Conservation (phyloP, 73 alveolate genomes). For the Halteria grandinella region DNA sequence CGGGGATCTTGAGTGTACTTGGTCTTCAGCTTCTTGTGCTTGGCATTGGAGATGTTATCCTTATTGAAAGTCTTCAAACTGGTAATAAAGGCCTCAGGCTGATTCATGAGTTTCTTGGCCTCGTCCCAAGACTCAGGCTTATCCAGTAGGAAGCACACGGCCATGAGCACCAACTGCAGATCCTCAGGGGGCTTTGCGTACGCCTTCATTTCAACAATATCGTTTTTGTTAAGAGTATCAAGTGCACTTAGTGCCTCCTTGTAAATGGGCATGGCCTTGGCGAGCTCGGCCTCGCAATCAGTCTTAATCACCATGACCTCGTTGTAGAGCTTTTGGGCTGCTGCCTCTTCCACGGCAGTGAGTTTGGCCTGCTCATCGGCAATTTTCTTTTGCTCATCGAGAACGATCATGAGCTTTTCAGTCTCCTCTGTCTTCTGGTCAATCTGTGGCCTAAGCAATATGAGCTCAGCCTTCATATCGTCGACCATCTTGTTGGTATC, state of each 20-base stretch:
- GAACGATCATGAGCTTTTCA: constrained; percentile 88
- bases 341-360: constrained; percentile 95
- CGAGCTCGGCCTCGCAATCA: constrained; percentile 97
- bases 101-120: constrained; percentile 88
- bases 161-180: constrained; percentile 92
- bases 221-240: constrained; percentile 95
- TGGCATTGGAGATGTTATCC: constrained; percentile 79
- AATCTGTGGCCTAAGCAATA: constrained; percentile 89
- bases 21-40: constrained; percentile 73
- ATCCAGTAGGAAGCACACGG: constrained; percentile 91
- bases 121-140: constrained; percentile 67
- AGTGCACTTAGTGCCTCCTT: constrained; percentile 97
- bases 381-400: constrained; percentile 91
- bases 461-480: constrained; percentile 89
- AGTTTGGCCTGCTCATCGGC: constrained; percentile 94
- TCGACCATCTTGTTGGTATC: constrained; percentile 98
- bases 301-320: constrained; percentile 91
- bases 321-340: constrained; percentile 77
- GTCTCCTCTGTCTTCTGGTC: constrained; percentile 93
- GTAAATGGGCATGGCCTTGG: constrained; percentile 97
- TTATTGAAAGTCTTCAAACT: constrained; percentile 81
- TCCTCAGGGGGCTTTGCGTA: constrained; percentile 97
- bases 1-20: constrained; percentile 78
- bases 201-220: constrained; percentile 97
- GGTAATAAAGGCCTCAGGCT: constrained; percentile 81